phyloP scores from a whole-genome alignment of 1,139 yeast species.

The Meyerozyma guilliermondii region DNA sequence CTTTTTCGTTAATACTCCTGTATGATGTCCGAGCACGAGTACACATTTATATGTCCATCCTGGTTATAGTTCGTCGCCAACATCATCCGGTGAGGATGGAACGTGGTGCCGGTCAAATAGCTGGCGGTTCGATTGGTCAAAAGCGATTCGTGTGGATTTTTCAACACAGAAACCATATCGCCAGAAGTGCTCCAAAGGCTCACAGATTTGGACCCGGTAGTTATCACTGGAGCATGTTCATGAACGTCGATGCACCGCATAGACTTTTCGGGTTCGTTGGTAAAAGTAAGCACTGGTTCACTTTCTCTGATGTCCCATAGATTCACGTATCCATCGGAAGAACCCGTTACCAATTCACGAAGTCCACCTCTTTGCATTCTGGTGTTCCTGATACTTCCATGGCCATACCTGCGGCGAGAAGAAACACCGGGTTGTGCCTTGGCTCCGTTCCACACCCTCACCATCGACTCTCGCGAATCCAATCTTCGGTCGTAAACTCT shows the following conservation, averaged over 20 bases:
- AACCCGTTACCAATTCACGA: slow-evolving; percentile 82
- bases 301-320: slow-evolving; percentile 84
- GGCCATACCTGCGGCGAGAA: slow-evolving; percentile 18
- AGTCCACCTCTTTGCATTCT: slow-evolving; percentile 97
- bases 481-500: slow-evolving; percentile 88
- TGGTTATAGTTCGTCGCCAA: slow-evolving; percentile 82
- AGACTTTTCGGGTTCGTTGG: slow-evolving; percentile 51
- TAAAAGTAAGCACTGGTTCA: slow-evolving; percentile 65
- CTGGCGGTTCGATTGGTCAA: slow-evolving; percentile 41
- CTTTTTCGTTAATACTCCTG: slow-evolving; percentile 26
- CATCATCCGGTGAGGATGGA: slow-evolving; percentile 96
- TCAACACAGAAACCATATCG: slow-evolving; percentile 58
- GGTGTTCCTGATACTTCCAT: slow-evolving; percentile 68
- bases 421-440: slow-evolving; percentile 19
- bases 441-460: slow-evolving; percentile 58
- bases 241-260: slow-evolving; percentile 79
- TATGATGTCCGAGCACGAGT: slow-evolving; percentile 38
- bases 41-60: slow-evolving; percentile 69
- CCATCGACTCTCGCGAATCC: slow-evolving; percentile 83
- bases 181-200: slow-evolving; percentile 88
- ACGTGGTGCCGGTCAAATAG: slow-evolving; percentile 61
- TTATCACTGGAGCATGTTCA: slow-evolving; percentile 93
- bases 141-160: slow-evolving; percentile 47
- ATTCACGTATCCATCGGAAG: slow-evolving; percentile 76
- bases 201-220: slow-evolving; percentile 79